Percentiles rank a stretch among this genome's conserved stretches.
Conservation (phyloP, 345 rosid species). For the Syzygium aromaticum region DNA sequence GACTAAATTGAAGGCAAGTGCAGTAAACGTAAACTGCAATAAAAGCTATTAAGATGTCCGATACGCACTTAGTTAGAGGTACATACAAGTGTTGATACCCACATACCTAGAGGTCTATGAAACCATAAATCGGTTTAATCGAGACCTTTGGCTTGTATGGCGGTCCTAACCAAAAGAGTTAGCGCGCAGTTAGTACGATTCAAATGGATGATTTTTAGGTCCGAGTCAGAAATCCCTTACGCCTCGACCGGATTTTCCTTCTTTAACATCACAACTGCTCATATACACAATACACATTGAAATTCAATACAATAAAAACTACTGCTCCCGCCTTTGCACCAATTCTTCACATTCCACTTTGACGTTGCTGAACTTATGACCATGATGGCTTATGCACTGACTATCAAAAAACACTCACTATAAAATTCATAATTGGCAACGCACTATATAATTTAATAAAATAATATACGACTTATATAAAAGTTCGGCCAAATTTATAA, state of each 20-base stretch:
- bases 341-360: background rate
- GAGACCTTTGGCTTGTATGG: background rate
- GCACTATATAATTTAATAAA: background rate
- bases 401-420: background rate
- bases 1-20: too few species aligned
- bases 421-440: background rate
- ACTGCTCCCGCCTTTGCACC: background rate
- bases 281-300: background rate
- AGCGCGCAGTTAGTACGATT: background rate
- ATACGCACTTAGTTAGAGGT: background rate
- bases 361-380: background rate
- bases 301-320: background rate
- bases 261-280: background rate
- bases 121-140: background rate
- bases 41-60: background rate
- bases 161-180: background rate
- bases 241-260: background rate
- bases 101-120: background rate
- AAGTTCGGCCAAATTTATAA: background rate
- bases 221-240: accelerated
- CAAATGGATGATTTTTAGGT: background rate
- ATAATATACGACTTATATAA: background rate
- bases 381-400: background rate
- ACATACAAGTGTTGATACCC: accelerated
- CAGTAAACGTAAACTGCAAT: too few species aligned